Base-by-base conservation (phyloP, 306 rosid genomes). In the Medicago lupulina region DNA sequence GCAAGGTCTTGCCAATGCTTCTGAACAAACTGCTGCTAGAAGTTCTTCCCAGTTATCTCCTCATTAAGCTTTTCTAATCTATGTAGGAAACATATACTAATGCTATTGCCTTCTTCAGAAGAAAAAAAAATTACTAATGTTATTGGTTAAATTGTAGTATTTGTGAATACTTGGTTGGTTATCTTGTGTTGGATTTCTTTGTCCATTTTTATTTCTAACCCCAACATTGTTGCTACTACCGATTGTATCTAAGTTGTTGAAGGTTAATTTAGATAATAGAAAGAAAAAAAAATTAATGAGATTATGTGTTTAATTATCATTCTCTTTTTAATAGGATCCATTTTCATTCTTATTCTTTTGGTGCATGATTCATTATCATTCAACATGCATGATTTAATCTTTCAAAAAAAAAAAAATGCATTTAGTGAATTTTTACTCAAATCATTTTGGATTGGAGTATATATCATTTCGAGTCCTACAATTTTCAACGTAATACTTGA, bases 1-100 rank as follows among this genome's bases (percentile, higher is more conserved):
- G 81, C 96, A 88, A 14, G 94, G 91, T 38, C 98, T 92, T 39
- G 90, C 88, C 82, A 85, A 69, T 79, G 94, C 92, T 36, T 87
- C 94, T 4, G 92, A 88, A 83, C 87, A 80, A 13, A 70, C 81
- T 2, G 77, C 83, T 2, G 76, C 78, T 79, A 76, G 76, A 73
- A 87, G 4, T 60, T 59, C 81, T 54, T 50, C 71, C 0, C 83
- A 77, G 41, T 44, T 80, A 54, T 28, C 83, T 59, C 87, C 67
- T 15, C 87, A 70, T 17, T 68, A 85, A 75, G 65, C 71, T 70
- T 66, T 57, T 28, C 70, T 31, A 36, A 53, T 88, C 64, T 66
- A 11, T 83, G 70, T 73, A 43, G 38, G 70, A 64, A 60, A 66
- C 58, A 61, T 59, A 46, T 12, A 47, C 47, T 70, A 59, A 59